These are phyloP conservation scores for Cyberlindnera saturnus DNA, from an alignment of 805 yeast genomes.

Conservation along the genomic window DNA sequence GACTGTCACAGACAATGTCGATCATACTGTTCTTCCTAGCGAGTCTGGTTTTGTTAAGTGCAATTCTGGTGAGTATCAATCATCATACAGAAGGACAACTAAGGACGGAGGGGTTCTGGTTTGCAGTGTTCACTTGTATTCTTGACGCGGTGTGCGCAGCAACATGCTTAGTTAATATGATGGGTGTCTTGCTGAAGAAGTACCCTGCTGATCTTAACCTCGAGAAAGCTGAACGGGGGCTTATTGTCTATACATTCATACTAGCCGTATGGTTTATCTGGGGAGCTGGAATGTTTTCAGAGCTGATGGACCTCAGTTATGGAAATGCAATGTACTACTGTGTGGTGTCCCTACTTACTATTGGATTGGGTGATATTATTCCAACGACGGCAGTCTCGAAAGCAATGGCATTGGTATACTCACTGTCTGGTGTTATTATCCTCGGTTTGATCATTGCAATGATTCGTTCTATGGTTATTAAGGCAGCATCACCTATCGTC, in stretches of 20 bases:
- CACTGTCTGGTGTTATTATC: slow-evolving; percentile 63
- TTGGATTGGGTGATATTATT: slow-evolving; percentile 73
- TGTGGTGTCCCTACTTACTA: slow-evolving; percentile 66
- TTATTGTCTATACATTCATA: slow-evolving; percentile 66
- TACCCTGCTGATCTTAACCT: slow-evolving; percentile 71
- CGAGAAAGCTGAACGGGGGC: slow-evolving; percentile 57
- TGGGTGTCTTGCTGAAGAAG: slow-evolving; percentile 51
- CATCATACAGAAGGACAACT: not conserved
- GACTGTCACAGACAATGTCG: slow-evolving; percentile 55
- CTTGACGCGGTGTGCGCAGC: slow-evolving; percentile 55
- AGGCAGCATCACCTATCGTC: slow-evolving; percentile 56
- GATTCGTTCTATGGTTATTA: slow-evolving; percentile 57
- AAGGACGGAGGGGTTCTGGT: slow-evolving; percentile 69
- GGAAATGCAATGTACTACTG: slow-evolving; percentile 72
- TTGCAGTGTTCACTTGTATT: slow-evolving; percentile 58
- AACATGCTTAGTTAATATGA: slow-evolving; percentile 48
- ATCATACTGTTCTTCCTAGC: slow-evolving; percentile 64
- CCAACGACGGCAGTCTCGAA: slow-evolving; percentile 50
- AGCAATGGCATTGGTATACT: slow-evolving; percentile 55
- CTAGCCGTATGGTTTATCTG: slow-evolving; percentile 64
- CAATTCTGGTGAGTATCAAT: slow-evolving; percentile 31
- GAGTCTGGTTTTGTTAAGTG: slow-evolving; percentile 36
- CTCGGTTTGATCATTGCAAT: slow-evolving; percentile 71
- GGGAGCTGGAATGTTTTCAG: slow-evolving; percentile 58
- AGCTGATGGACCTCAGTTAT: slow-evolving; percentile 39